These are phyloP conservation scores for Tanacetum coccineum DNA, from an alignment of 129 eudicot species.

Conservation along the genomic window DNA sequence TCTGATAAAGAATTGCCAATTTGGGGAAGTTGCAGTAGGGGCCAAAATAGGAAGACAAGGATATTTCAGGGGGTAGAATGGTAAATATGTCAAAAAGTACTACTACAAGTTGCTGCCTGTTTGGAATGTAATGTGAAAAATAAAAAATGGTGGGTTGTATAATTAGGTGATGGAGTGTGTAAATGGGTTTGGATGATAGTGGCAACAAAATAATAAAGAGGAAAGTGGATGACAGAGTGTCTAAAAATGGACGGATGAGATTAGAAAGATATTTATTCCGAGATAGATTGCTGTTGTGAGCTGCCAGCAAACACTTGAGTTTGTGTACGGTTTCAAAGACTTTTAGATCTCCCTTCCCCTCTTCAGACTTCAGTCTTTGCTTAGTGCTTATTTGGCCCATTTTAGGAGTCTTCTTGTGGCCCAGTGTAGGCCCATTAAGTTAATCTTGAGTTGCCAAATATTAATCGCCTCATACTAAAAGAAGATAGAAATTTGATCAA, in stretches of 20 bases:
- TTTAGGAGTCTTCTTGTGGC: not conserved
- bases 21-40: not conserved
- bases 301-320: constrained; percentile 11
- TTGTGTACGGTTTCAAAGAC: not conserved
- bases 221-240: constrained; percentile 40
- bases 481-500: too few species aligned
- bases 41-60: not conserved
- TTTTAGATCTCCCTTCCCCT: not conserved
- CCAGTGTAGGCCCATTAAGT: not conserved
- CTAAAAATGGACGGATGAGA: constrained; percentile 32
- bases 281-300: constrained; percentile 18
- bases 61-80: not conserved
- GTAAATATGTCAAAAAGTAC: not conserved
- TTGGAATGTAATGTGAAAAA: not conserved
- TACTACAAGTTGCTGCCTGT: not conserved
- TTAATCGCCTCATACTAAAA: too few species aligned
- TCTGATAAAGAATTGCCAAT: not conserved
- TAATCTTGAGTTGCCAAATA: not conserved
- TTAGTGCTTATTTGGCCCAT: not conserved
- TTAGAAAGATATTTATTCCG: constrained; percentile 31
- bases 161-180: not conserved
- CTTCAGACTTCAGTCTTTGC: constrained; percentile 3
- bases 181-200: constrained; percentile 1
- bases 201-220: not conserved
- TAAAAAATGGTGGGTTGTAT: not conserved